These are phyloP conservation scores for Pseudonitzschia multiseries DNA, from an alignment of 108 stramenopile species.

Conservation along the genomic window DNA sequence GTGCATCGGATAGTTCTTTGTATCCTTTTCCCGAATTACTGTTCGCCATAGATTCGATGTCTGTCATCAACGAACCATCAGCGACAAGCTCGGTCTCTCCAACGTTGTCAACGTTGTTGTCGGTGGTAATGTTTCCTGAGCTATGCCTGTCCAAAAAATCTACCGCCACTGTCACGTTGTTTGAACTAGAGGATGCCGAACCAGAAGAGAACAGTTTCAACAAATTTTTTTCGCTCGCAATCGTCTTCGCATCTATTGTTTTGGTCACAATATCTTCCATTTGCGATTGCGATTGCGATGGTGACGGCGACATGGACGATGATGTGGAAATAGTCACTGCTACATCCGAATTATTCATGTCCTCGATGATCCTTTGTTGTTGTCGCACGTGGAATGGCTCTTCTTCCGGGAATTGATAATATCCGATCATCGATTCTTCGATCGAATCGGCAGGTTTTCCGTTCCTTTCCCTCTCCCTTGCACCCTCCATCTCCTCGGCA, in stretches of 20 bases:
- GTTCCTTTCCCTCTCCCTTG: background rate
- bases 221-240: constrained; percentile 19
- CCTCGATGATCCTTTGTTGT: constrained; percentile 28
- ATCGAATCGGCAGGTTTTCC: background rate
- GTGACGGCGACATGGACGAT: background rate
- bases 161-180: constrained; percentile 12
- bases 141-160: constrained; percentile 19
- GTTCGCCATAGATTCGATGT: background rate
- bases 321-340: constrained; percentile 16
- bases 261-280: constrained; percentile 10
- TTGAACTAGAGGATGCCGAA: constrained; percentile 1
- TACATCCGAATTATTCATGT: constrained; percentile 5
- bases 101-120: background rate
- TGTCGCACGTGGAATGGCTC: constrained; percentile 16
- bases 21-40: background rate
- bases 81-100: too few relatives aligned
- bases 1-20: too few relatives aligned
- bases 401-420: constrained; percentile 35
- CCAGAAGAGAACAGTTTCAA: constrained; percentile 2
- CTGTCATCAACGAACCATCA: constrained; percentile 17
- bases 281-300: constrained; percentile 2
- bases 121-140: background rate
- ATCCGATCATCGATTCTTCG: constrained; percentile 1
- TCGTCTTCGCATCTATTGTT: constrained; percentile 24
- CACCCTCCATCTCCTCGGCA: constrained; percentile 10